Base-by-base conservation (phyloP, 2,329 filamentous ascomycete species). In the Ploettnerulaceae sp. region DNA sequence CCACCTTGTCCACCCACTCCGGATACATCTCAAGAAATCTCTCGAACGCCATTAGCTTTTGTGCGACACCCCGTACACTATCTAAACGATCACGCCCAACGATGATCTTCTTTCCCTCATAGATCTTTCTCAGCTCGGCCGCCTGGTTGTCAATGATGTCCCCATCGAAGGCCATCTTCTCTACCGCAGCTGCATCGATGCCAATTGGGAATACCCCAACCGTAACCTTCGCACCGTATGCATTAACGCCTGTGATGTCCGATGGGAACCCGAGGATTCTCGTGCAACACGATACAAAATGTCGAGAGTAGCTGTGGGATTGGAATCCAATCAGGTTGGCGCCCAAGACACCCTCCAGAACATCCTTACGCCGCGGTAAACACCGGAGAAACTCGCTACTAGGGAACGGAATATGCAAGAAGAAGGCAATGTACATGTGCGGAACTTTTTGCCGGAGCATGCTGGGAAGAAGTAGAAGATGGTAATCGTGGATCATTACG, bases 241-340 rank as follows among this genome's bases (percentile, higher is more conserved):
- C 87, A 64, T 95, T 88, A 4, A 96, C 87, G 5, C 90, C 89
- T 3, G 84, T 81, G 1, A 81, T 81, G 49, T 90, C 89, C 0
- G 89, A 94, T 35, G 89, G 85, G 61, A 95, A 95, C n/a, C 87
- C 86, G 6, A 96, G 75, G 38, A 96, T 85, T 20, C 90, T 81
- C 1, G 89, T 94, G 68, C 90, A 96, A 69, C 90, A 96, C 55
- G 89, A 95, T 28, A 89, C 81, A 65, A 97, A 97, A 66, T 97
- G 91, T 18, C 90, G 82, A 11, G 90, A 91, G 67, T 95, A 97
- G 66, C 89, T 93, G 70, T 89, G 93, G 6, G 89, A 93, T 67
- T 97, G 91, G 70, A 97, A 96, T 1, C 89, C 90, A 53, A 97
- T 81, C 71, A 97, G 82, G 66, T 96, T 96, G 46, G 91, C 81